Evolutionary conservation across 768 basidiomycete species (phyloP).

Genomic region (Termitomyces sp.): DNA sequence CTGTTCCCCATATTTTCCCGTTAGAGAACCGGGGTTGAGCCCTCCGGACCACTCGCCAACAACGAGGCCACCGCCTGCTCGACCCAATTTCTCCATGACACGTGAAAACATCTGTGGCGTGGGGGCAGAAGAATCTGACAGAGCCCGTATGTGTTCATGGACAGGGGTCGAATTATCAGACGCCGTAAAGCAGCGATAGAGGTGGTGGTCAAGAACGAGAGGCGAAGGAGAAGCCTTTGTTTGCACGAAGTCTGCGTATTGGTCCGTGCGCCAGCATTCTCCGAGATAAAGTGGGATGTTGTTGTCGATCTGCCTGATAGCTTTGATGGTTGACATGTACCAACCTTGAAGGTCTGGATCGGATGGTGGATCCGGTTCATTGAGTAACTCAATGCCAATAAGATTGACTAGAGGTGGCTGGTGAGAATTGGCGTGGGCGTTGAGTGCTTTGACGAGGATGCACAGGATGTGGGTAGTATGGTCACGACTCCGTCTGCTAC

Average conservation of each 20-base stretch:
- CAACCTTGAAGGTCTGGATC: constrained; percentile 52
- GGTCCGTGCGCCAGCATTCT: constrained; percentile 70
- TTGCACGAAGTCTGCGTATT: constrained; percentile 54
- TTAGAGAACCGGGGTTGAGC: constrained; percentile 58
- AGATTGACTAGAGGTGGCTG: constrained; percentile 41
- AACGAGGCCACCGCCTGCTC: constrained; percentile 40
- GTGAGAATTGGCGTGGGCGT: constrained; percentile 19
- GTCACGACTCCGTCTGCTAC: constrained; percentile 33
- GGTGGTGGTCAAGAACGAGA: constrained; percentile 73
- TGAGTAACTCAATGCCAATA: constrained; percentile 57
- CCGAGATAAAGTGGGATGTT: constrained; percentile 66
- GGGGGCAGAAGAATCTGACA: constrained; percentile 34
- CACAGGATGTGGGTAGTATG: constrained; percentile 46
- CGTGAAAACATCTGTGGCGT: constrained; percentile 34
- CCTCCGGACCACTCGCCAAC: constrained; percentile 81
- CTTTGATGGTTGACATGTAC: constrained; percentile 55
- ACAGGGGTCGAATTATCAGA: constrained; percentile 52
- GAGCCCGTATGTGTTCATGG: constrained; percentile 43
- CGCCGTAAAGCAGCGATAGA: constrained; percentile 75
- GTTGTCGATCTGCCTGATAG: constrained; percentile 45
- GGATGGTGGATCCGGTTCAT: constrained; percentile 48
- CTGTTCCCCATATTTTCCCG: constrained; percentile 30
- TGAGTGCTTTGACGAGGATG: constrained; percentile 30
- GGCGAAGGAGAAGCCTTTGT: constrained; percentile 24
- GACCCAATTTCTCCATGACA: constrained; percentile 27